These are phyloP conservation scores for Pyrus communis DNA, from an alignment of 306 rosid genomes.

Conservation along the genomic window DNA sequence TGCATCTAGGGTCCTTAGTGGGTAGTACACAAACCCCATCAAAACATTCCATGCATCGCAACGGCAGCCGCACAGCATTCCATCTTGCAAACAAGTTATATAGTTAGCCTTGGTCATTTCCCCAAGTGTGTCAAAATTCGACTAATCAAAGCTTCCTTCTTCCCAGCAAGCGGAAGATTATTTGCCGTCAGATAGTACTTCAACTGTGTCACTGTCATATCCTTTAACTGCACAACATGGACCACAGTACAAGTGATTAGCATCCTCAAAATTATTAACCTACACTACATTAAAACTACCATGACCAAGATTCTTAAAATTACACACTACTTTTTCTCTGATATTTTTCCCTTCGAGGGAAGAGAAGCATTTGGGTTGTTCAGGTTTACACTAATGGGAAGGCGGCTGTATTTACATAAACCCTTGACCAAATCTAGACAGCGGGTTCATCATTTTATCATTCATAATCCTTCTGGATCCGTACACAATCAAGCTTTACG, in stretches of 20 bases:
- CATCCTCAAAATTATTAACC: not conserved
- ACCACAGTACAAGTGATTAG: not conserved
- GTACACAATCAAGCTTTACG: not conserved
- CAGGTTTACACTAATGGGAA: too few species aligned
- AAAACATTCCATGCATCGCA: not conserved
- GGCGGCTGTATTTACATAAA: too few species aligned
- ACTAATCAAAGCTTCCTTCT: conserved; percentile 72
- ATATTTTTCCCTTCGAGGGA: not conserved
- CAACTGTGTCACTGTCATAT: conserved; percentile 65
- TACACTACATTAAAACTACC: not conserved
- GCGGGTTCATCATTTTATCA: too few species aligned
- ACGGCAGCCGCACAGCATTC: not conserved
- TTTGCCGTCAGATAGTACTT: conserved; percentile 66
- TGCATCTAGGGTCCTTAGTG: not conserved
- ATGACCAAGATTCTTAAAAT: not conserved
- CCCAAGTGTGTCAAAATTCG: conserved; percentile 81
- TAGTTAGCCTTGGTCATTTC: conserved; percentile 29
- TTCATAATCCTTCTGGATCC: not conserved
- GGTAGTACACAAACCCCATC: not conserved
- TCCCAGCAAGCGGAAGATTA: conserved; percentile 80
- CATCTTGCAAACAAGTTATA: not conserved
- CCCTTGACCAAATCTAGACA: not conserved
- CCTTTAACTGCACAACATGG: conserved; percentile 70
- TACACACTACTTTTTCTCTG: not conserved
- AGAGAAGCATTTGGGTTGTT: too few species aligned